Conservation (phyloP, 1,284 basidiomycete genomes). For the Trametes sp. region DNA sequence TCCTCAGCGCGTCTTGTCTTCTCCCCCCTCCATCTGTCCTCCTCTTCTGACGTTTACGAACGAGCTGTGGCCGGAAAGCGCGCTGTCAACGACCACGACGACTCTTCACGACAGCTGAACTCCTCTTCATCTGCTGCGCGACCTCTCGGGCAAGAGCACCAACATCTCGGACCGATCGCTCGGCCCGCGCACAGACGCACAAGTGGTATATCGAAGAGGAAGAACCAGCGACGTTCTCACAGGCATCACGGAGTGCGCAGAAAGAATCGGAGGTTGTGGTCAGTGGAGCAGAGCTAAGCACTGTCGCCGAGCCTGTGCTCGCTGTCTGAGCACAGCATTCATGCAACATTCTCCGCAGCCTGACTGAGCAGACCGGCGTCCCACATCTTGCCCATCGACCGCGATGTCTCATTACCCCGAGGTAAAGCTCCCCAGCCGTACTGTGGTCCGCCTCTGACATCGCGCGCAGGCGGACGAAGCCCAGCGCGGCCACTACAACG, state of each 20-base stretch:
- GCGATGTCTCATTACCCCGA: slow-evolving; percentile 31
- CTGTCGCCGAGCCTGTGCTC: background rate
- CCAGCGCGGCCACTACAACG: slow-evolving; percentile 40
- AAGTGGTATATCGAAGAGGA: background rate
- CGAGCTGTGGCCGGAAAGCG: background rate
- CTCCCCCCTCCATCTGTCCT: background rate
- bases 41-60: no score
- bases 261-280: background rate
- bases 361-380: background rate
- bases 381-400: slow-evolving; percentile 7
- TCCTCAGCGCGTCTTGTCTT: background rate
- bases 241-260: background rate
- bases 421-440: slow-evolving; percentile 12
- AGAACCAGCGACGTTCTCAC: background rate
- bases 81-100: background rate
- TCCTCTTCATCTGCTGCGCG: no score
- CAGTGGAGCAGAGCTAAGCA: slow-evolving; percentile 2
- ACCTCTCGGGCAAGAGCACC: background rate
- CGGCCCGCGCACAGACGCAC: background rate
- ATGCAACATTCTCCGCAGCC: slow-evolving; percentile 23
- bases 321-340: slow-evolving; percentile 24
- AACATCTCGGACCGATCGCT: background rate
- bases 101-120: background rate
- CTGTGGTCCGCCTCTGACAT: background rate
- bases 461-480: slow-evolving; percentile 34